Evolutionary conservation across 805 yeast genomes (phyloP).

Genomic region (Candida arabinofermentans): DNA sequence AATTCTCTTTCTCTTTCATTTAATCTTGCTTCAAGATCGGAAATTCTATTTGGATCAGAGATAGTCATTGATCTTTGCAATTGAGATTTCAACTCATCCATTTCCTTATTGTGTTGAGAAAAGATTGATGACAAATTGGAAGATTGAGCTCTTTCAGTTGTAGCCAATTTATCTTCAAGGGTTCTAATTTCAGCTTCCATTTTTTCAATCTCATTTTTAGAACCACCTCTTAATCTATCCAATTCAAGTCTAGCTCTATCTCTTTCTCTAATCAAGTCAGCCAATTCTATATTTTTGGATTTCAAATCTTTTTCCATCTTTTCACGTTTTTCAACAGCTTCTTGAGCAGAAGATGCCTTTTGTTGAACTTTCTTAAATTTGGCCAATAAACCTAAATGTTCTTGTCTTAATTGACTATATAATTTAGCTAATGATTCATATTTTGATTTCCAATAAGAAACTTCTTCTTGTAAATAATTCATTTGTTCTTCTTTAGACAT

Average conservation of each 20-base stretch:
- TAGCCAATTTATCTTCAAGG: slow-evolving; percentile 52
- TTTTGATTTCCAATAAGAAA: slow-evolving; percentile 74
- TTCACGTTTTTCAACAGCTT: slow-evolving; percentile 80
- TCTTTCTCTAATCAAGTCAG: slow-evolving; percentile 83
- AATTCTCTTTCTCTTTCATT: slow-evolving; percentile 72
- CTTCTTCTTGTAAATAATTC: slow-evolving; percentile 66
- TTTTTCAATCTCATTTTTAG: slow-evolving; percentile 60
- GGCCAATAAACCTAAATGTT: slow-evolving; percentile 74
- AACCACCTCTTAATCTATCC: slow-evolving; percentile 63
- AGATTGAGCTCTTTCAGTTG: slow-evolving; percentile 58
- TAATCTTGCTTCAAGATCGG: slow-evolving; percentile 41
- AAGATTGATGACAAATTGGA: slow-evolving; percentile 58
- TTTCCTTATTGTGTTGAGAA: slow-evolving; percentile 59
- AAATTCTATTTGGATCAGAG: slow-evolving; percentile 22
- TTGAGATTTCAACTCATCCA: slow-evolving; percentile 44
- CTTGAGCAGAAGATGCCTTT: slow-evolving; percentile 86
- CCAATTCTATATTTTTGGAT: slow-evolving; percentile 80
- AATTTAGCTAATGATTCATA: slow-evolving; percentile 86
- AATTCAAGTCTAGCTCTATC: slow-evolving; percentile 83
- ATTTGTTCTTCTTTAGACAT: slow-evolving; percentile 74
- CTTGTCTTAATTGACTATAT: slow-evolving; percentile 88
- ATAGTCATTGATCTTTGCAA: slow-evolving; percentile 28
- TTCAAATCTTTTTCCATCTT: slow-evolving; percentile 77
- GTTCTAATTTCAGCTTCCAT: slow-evolving; percentile 63
- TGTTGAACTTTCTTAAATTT: slow-evolving; percentile 80